Evolutionary conservation across 768 basidiomycete genomes (phyloP).

Genomic region (Kwoniella sp.): DNA sequence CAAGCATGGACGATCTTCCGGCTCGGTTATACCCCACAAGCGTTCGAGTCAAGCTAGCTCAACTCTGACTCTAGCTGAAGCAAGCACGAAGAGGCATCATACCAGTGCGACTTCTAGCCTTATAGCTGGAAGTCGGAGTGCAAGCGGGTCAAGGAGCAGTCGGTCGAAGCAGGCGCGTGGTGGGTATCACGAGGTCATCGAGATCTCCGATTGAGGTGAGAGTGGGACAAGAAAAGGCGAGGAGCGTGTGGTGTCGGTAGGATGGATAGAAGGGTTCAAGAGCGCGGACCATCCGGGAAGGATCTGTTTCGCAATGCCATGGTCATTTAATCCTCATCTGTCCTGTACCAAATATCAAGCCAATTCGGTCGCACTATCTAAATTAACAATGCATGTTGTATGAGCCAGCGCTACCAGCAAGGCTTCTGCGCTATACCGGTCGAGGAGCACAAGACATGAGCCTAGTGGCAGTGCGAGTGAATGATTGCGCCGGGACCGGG

Average conservation of each 20-base stretch:
- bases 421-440: too few species aligned
- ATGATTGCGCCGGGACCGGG: too few species aligned
- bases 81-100: constrained; percentile 1
- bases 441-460: too few species aligned
- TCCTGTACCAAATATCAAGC: too few species aligned
- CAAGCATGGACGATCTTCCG: neutral
- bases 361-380: neutral
- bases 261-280: too few species aligned
- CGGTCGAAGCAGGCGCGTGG: constrained; percentile 25
- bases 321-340: too few species aligned
- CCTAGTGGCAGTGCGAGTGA: too few species aligned
- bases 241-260: too few species aligned
- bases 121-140: neutral
- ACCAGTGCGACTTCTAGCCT: neutral
- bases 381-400: neutral
- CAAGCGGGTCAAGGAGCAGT: neutral
- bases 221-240: too few species aligned
- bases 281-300: too few species aligned
- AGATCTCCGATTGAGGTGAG: constrained; percentile 24
- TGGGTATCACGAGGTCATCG: constrained; percentile 21
- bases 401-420: neutral
- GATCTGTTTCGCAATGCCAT: neutral
- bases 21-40: neutral
- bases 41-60: constrained; percentile 1
- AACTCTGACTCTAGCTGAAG: neutral